These are phyloP conservation scores for Paulownia fortunei DNA, from an alignment of 257 asterid species.

Conservation along the genomic window DNA sequence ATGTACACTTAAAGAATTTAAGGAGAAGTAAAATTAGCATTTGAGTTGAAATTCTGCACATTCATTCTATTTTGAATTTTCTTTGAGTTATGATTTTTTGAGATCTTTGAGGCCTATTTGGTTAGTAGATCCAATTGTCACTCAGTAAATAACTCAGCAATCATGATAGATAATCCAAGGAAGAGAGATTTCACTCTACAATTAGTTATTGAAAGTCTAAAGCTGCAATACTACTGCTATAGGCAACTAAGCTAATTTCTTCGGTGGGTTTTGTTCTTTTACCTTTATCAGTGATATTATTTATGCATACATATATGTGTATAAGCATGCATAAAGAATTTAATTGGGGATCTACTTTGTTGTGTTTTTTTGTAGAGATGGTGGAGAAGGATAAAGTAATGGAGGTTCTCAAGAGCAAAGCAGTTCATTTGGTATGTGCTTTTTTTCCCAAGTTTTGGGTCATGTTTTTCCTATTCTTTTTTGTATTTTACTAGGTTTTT, in stretches of 20 bases:
- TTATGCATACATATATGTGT: not conserved
- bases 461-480: not conserved
- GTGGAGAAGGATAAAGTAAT: constrained; percentile 61
- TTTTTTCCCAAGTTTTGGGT: not conserved
- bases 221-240: constrained; percentile 9
- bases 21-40: no score
- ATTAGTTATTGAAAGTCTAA: no score
- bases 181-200: no score
- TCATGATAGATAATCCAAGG: no score
- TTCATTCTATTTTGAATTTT: no score
- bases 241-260: constrained; percentile 8
- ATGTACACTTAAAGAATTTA: no score
- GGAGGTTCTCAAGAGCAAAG: constrained; percentile 69
- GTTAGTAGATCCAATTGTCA: no score
- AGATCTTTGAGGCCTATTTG: no score
- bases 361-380: constrained; percentile 41
- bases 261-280: constrained; percentile 14
- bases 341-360: not conserved
- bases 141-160: no score
- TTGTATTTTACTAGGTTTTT: not conserved
- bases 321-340: not conserved
- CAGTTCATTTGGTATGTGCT: constrained; percentile 65
- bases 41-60: no score
- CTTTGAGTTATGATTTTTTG: no score
- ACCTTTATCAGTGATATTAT: not conserved